Evolutionary conservation across 1,284 basidiomycete species (phyloP), one percentile per base, ranked within the genome.

Genomic region (Microbotryum violaceum): DNA sequence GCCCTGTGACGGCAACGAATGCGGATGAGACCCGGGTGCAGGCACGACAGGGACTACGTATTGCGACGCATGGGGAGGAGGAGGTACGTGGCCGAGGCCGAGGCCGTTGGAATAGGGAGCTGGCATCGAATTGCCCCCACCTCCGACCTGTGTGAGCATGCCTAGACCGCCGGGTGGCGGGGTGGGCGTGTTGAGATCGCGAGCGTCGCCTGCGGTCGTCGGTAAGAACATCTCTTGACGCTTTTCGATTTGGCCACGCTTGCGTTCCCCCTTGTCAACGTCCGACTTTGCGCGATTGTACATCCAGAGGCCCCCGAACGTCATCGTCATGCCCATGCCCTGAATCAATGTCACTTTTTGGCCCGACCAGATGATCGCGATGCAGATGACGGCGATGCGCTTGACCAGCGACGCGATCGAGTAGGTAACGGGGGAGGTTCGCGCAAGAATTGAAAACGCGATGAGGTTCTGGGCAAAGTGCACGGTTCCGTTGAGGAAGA

Each of bases 381-480:
- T 86, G 77, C 91, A 92, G 72, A 99, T 99, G 70, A 99, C 96
- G 51, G 88, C 91, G 60, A 99, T 92, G 37, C 96, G 88, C 78
- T 99, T 99, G 79, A 97, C 86, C 70, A 99, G 84, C 14, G 90
- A 94, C 1, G 94, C 96, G 74, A 99, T 97, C 53, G 89, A 93
- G 79, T 99, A 99, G 1, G 96, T 98, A 63, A 99, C 96, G 7
- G 94, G 96, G 9, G 93, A 97, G 1, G 93, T 96, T 44, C 90
- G 89, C 2, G 91, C 85, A 29, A 99, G 84, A 70, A 99, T 91
- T 70, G 92, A 83, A 78, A 99, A 98, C 23, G 96, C 96, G 69
- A 98, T 87, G 72, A 98, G 86, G 79, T 92, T 97, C 77, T 99
- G 96, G 1, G 85, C 86, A 75, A 97, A 98, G 77, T 99, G 92